phyloP scores from a whole-genome alignment of 2,329 filamentous ascomycete genomes.

The Clarireedia paspali region DNA sequence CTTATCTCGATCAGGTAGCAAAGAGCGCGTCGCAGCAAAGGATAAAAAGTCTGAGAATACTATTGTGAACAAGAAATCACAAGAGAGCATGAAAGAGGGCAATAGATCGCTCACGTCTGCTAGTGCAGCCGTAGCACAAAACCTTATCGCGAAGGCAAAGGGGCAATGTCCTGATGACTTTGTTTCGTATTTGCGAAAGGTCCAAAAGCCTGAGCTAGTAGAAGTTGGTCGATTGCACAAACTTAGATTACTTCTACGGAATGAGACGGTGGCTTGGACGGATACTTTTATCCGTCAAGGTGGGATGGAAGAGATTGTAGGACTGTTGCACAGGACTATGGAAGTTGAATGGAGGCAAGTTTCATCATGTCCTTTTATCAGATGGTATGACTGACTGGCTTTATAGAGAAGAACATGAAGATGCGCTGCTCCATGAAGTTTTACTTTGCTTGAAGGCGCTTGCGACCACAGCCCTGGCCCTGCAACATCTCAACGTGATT shows the following conservation, averaged over 20 bases:
- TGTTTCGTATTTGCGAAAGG: constrained; percentile 75
- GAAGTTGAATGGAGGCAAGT: constrained; percentile 89
- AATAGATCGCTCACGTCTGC: constrained; percentile 46
- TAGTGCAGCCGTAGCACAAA: constrained; percentile 47
- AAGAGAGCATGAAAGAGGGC: constrained; percentile 58
- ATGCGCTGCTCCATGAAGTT: constrained; percentile 83
- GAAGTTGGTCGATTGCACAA: constrained; percentile 97
- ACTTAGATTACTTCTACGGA: constrained; percentile 77
- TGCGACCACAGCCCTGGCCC: constrained; percentile 80
- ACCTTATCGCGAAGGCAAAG: constrained; percentile 60
- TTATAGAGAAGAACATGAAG: constrained; percentile 85
- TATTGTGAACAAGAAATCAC: constrained; percentile 61
- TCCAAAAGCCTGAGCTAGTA: constrained; percentile 71
- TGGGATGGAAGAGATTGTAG: constrained; percentile 88
- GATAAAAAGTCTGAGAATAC: constrained; percentile 65
- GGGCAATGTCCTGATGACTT: constrained; percentile 74
- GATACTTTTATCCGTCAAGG: constrained; percentile 83
- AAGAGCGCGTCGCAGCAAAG: constrained; percentile 56
- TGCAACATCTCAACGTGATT: constrained; percentile 73
- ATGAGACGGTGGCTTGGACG: constrained; percentile 94
- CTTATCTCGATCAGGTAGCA: constrained; percentile 31
- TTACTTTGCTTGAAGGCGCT: constrained; percentile 89
- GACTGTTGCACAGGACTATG: constrained; percentile 83
- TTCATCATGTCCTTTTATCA: constrained; percentile 28
- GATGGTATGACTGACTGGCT: constrained; percentile 15